phyloP scores from a whole-genome alignment of 768 basidiomycete genomes.

The Amanita thiersii region DNA sequence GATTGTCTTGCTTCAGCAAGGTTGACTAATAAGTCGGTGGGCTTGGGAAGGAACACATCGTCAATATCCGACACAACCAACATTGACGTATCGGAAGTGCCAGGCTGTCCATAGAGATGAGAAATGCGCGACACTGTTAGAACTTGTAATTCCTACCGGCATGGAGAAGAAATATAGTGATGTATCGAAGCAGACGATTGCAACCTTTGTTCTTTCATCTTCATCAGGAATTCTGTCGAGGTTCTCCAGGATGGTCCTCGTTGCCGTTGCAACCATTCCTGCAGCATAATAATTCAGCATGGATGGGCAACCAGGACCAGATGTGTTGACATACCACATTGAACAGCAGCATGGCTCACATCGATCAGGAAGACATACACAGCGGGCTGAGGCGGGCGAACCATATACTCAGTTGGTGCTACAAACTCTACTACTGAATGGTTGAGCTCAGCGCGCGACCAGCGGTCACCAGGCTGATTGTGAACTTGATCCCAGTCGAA shows the following conservation, averaged over 20 bases:
- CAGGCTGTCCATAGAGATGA: conserved; percentile 35
- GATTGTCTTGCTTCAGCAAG: conserved; percentile 75
- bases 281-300: background rate
- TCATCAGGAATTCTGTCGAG: conserved; percentile 94
- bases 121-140: background rate
- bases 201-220: conserved; percentile 86
- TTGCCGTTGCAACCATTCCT: conserved; percentile 99
- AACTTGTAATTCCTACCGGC: conserved; percentile 41
- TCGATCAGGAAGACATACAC: conserved; percentile 97
- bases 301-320: background rate
- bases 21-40: conserved; percentile 93
- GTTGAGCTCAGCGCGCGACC: conserved; percentile 90
- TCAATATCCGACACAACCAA: conserved; percentile 96
- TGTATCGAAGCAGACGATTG: conserved; percentile 86
- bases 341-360: conserved; percentile 86
- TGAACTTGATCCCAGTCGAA: conserved; percentile 97
- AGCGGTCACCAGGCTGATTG: conserved; percentile 93
- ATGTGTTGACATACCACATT: conserved; percentile 54
- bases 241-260: conserved; percentile 91
- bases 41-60: conserved; percentile 96
- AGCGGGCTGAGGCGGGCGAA: conserved; percentile 94
- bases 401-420: conserved; percentile 99
- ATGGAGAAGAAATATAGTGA: conserved; percentile 97
- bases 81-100: conserved; percentile 78
- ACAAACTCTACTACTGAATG: conserved; percentile 94